phyloP scores from a whole-genome alignment of 139 green algal genomes.

The Ettlia oleoabundans region DNA sequence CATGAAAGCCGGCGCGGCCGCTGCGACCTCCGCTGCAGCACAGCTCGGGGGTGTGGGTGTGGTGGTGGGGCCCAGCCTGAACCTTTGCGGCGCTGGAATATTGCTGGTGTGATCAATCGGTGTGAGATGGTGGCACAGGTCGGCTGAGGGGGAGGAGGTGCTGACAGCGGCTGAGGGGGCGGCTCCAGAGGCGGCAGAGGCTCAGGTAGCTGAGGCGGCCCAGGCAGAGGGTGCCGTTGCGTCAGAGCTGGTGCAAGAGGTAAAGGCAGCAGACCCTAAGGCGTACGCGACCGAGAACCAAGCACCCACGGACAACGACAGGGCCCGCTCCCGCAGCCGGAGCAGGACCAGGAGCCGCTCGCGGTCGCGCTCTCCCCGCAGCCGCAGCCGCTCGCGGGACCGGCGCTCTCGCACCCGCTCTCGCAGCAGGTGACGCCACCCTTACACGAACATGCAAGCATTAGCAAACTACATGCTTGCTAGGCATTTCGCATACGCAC shows the following conservation, averaged over 20 bases:
- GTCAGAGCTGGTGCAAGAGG: neutral
- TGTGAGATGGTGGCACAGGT: constrained; percentile 15
- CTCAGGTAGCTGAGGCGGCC: neutral
- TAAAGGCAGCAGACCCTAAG: neutral
- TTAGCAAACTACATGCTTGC: too few relatives aligned
- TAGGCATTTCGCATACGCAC: too few relatives aligned
- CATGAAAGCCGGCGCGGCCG: neutral
- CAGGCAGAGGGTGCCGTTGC: too few relatives aligned
- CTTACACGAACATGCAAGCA: too few relatives aligned
- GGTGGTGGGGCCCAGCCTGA: too few relatives aligned
- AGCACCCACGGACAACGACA: neutral
- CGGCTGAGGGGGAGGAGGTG: constrained; percentile 6
- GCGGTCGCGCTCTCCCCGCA: neutral
- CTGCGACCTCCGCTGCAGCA: too few relatives aligned
- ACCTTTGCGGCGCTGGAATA: neutral
- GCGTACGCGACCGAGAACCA: neutral
- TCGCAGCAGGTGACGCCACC: constrained; percentile 6
- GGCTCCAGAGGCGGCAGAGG: neutral
- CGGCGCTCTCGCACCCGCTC: constrained; percentile 22
- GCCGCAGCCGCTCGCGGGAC: neutral
- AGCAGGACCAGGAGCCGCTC: constrained; percentile 1
- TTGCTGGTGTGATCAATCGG: neutral
- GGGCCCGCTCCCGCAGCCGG: constrained; percentile 4
- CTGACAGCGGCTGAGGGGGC: neutral
- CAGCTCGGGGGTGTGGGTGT: neutral